phyloP scores from a whole-genome alignment of 2,329 filamentous ascomycete species.

The Huntiella bhutanensis region DNA sequence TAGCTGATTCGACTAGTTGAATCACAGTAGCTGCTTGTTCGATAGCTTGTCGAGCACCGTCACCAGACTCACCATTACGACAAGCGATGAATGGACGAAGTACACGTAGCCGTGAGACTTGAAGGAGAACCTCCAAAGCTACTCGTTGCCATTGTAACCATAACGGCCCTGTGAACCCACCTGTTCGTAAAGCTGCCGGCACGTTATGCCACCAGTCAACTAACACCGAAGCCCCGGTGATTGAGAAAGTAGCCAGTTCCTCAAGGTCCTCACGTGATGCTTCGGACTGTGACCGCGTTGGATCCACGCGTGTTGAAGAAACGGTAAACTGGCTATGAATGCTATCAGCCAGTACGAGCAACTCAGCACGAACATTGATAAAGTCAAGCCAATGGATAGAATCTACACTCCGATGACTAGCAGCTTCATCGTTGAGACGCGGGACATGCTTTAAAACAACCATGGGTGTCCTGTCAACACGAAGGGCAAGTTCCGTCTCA shows the following conservation, averaged over 20 bases:
- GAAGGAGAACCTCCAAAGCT: constrained; percentile 5
- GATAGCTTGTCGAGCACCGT: too few species aligned
- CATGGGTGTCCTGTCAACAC: constrained; percentile 1
- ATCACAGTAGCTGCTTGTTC: too few species aligned
- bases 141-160: constrained; percentile 4
- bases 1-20: too few species aligned
- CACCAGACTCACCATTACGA: too few species aligned
- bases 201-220: too few species aligned
- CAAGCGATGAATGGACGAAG: constrained; percentile 2
- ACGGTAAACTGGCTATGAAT: neutral
- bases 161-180: neutral
- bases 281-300: neutral
- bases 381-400: constrained; percentile 7
- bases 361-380: constrained; percentile 6
- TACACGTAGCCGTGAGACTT: constrained; percentile 1
- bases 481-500: constrained; percentile 5
- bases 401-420: neutral
- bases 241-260: too few species aligned
- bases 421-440: constrained; percentile 3
- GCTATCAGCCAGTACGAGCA: constrained; percentile 2
- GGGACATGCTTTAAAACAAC: constrained; percentile 5
- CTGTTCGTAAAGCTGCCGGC: too few species aligned
- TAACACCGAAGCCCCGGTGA: too few species aligned
- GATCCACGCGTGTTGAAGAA: neutral
- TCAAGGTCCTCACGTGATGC: neutral